Conservation (phyloP, 1,139 yeast genomes). For the Kodamaea sp. region DNA sequence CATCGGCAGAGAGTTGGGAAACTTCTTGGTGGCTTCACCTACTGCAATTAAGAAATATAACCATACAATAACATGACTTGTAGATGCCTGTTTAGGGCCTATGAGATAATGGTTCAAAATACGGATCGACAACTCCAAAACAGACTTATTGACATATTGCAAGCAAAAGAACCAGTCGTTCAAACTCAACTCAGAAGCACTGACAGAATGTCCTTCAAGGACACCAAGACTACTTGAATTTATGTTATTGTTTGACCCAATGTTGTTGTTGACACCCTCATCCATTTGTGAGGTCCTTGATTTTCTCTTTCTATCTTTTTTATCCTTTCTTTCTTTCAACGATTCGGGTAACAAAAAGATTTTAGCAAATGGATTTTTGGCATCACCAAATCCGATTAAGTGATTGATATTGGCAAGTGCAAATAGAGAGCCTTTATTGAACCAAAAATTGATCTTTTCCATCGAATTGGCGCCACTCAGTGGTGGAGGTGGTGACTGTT, state of each 20-base stretch:
- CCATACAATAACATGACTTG: constrained; percentile 71
- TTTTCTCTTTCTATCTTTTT: constrained; percentile 62
- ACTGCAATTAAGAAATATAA: constrained; percentile 61
- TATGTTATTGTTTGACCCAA: not conserved
- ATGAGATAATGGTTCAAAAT: constrained; percentile 60
- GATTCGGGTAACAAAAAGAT: constrained; percentile 69
- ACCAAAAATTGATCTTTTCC: constrained; percentile 69
- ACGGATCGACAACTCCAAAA: constrained; percentile 61
- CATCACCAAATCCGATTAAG: constrained; percentile 71
- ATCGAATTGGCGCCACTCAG: constrained; percentile 32
- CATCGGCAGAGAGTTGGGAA: constrained; percentile 47
- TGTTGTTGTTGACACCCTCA: constrained; percentile 9
- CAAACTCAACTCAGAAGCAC: constrained; percentile 44
- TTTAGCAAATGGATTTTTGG: constrained; percentile 70
- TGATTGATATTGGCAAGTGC: constrained; percentile 74
- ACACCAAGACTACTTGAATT: constrained; percentile 15
- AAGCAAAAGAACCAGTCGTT: constrained; percentile 59
- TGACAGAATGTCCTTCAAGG: constrained; percentile 30
- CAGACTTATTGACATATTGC: constrained; percentile 57
- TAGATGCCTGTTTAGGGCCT: constrained; percentile 68
- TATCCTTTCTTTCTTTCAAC: constrained; percentile 64
- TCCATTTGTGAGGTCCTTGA: constrained; percentile 29
- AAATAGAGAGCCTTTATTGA: constrained; percentile 68
- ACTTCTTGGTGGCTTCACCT: constrained; percentile 51
- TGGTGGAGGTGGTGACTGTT: constrained; percentile 16